Evolutionary conservation across 2,329 filamentous ascomycete species (phyloP).

Genomic region (Fusarium buxicola): DNA sequence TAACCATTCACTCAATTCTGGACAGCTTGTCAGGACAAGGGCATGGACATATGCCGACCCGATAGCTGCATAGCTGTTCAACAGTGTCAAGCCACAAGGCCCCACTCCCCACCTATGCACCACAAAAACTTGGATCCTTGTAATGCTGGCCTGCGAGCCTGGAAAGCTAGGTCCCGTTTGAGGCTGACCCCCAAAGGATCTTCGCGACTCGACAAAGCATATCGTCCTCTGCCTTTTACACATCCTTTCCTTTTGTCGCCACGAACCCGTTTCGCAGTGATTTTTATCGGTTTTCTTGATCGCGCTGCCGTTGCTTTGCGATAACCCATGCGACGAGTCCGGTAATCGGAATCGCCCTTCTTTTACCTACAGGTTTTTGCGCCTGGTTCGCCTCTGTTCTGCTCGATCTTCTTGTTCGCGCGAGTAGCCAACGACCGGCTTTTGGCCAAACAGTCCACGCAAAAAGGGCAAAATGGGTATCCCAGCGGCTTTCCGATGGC

Average conservation of each 20-base stretch:
- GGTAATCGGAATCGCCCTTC: not conserved
- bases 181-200: constrained; percentile 27
- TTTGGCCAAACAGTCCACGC: constrained; percentile 2
- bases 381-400: constrained; percentile 8
- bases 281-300: not conserved
- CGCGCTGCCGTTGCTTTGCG: not conserved
- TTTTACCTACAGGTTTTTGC: constrained; percentile 6
- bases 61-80: constrained; percentile 37
- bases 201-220: constrained; percentile 26
- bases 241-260: constrained; percentile 2
- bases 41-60: constrained; percentile 13
- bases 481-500: constrained; percentile 94
- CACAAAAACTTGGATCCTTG: not conserved
- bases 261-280: not conserved
- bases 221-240: constrained; percentile 10
- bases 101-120: constrained; percentile 2
- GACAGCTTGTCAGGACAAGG: constrained; percentile 43
- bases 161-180: constrained; percentile 2
- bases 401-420: constrained; percentile 7
- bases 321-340: constrained; percentile 16
- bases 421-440: constrained; percentile 14
- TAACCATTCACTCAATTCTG: constrained; percentile 23
- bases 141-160: not conserved
- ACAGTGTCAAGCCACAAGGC: constrained; percentile 3
- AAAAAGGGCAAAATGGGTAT: constrained; percentile 79